A percentile compares a stretch with the other conserved stretches of the same genome.
These are phyloP conservation scores for Fonsecaea pugnacius DNA, from an alignment of 2,329 filamentous ascomycete genomes.

Conservation along the genomic window DNA sequence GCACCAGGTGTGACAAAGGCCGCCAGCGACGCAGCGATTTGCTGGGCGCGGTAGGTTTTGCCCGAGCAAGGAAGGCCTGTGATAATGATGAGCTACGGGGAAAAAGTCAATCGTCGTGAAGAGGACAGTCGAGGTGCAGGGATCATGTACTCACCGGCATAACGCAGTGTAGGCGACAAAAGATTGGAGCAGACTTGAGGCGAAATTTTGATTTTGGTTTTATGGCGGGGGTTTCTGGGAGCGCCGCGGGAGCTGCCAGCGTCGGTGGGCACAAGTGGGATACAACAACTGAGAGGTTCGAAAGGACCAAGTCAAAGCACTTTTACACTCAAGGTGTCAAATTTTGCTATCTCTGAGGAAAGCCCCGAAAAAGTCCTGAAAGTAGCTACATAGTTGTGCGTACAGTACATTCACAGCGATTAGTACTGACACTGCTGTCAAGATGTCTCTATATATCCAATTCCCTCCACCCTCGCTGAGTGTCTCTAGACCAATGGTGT, in stretches of 20 bases:
- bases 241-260: too few relatives aligned
- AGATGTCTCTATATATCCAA: constrained; percentile 18
- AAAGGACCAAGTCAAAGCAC: not conserved
- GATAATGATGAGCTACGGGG: constrained; percentile 61
- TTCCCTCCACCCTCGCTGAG: not conserved
- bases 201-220: constrained; percentile 1
- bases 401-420: constrained; percentile 13
- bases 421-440: constrained; percentile 20
- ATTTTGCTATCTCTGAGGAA: not conserved
- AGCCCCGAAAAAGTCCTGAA: not conserved
- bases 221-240: not conserved
- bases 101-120: constrained; percentile 7
- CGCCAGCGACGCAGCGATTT: constrained; percentile 57
- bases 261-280: not conserved
- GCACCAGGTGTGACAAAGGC: constrained; percentile 45
- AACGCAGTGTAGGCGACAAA: not conserved
- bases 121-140: not conserved
- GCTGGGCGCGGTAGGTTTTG: constrained; percentile 63
- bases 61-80: constrained; percentile 68
- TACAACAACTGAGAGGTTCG: not conserved
- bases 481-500: not conserved
- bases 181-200: not conserved
- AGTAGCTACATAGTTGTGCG: not conserved
- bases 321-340: not conserved
- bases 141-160: constrained; percentile 34